Base-by-base conservation (phyloP, 2,329 filamentous ascomycete genomes). In the Coccinonectria pachysandricola region DNA sequence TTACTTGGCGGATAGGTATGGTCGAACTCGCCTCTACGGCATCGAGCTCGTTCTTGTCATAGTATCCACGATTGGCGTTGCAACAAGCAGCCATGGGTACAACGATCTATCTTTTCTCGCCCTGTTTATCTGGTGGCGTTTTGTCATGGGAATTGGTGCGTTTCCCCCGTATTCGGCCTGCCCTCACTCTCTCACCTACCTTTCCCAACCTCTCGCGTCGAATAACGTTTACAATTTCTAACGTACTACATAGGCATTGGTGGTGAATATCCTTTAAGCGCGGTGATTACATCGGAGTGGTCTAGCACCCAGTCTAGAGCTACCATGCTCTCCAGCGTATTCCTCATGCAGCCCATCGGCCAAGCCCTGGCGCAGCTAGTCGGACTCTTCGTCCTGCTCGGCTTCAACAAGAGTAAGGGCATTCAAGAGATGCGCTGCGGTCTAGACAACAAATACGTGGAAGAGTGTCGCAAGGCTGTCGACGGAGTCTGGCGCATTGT, bases 401-500 rank as follows among this genome's bases (percentile, higher is more conserved):
- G 64, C 11, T 57, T 62, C 11, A 50, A 65, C 30, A 43, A 51
- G 34, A 53, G 48, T 10, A 55, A 59, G 24, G 45, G 57, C 14
- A 43, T 68, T 11, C 50, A 59, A 19, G 59, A 47, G 4, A 55
- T 61, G 53, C 59, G 60, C 24, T 68, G 65, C 34, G 65, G 65
- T 11, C 52, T 68, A 19, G 58, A 68, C 36, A 51, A 40, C 2
- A 42, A 56, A 5, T 45, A 66, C 35, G 53, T 62, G 6, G 52
- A 58, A 6, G 58, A 64, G 31, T 68, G 64, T 35, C 57, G 58
- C 18, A 49, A 50, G 30, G 53, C 52, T 6, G 42, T 78, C 2
- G 75, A 79, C 36, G 68, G 63, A 1, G 71, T 77, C 36, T 80
- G 75, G 75, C 64, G 75, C 24, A 76, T 76, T 42, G 71, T 79